These are phyloP conservation scores for Russula lepida DNA, from an alignment of 768 basidiomycete genomes.

Conservation along the genomic window DNA sequence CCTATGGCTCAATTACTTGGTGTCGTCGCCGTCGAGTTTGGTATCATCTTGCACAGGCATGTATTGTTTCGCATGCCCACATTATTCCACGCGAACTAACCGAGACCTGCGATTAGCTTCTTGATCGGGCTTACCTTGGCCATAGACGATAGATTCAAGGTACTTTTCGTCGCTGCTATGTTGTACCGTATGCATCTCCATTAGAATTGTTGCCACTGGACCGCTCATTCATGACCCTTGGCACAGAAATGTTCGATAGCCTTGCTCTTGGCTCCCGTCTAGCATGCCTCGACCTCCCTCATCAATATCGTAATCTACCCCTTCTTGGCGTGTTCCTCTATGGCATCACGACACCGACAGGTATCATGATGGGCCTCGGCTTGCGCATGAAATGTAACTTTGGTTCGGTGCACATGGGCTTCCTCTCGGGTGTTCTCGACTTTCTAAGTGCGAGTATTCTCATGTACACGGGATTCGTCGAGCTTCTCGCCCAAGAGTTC, in stretches of 20 bases:
- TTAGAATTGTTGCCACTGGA: background rate
- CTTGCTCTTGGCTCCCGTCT: constrained; percentile 87
- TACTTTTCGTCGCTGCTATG: constrained; percentile 82
- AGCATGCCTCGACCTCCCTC: constrained; percentile 60
- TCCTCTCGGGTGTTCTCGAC: constrained; percentile 82
- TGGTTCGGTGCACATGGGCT: constrained; percentile 58
- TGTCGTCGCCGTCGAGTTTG: constrained; percentile 88
- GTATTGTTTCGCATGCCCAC: background rate
- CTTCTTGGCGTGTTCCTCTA: constrained; percentile 54
- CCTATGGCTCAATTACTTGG: constrained; percentile 69
- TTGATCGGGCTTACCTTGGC: constrained; percentile 88
- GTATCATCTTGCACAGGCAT: constrained; percentile 78
- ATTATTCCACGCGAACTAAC: background rate
- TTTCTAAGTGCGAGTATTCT: constrained; percentile 81
- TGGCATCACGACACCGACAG: constrained; percentile 76
- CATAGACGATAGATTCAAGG: constrained; percentile 65
- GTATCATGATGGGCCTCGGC: constrained; percentile 78
- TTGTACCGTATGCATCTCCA: constrained; percentile 68
- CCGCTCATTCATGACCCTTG: background rate
- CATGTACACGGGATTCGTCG: constrained; percentile 79
- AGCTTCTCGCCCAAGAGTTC: constrained; percentile 93
- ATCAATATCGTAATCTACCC: constrained; percentile 48
- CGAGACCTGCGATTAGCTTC: constrained; percentile 40
- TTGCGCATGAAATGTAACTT: constrained; percentile 75
- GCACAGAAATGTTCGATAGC: constrained; percentile 84